Evolutionary conservation across 2,329 filamentous ascomycete genomes (phyloP), one percentile per base, ranked within the genome.

Genomic region (Orbilia ellipsospora): DNA sequence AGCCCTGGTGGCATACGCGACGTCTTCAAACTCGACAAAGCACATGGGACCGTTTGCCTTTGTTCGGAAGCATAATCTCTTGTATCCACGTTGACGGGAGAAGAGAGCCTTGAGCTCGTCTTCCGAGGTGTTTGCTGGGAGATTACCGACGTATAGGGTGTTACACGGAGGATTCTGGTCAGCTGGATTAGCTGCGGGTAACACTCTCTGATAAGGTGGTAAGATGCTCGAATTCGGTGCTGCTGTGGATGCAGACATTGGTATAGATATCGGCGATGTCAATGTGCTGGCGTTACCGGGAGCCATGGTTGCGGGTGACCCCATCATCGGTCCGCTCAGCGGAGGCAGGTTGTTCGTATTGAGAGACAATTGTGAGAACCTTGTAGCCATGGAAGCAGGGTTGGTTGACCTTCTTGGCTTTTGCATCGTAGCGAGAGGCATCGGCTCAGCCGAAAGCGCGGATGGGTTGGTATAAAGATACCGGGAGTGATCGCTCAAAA

Each of bases 91-190:
- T 82, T 96, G 92, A 83, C 94, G 94, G 26, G 91, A 93, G 81
- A 99, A 99, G 80, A 97, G 87, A 20, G 91, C 89, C 83, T 98
- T 98, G 67, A 99, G 87, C 82, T 98, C 95, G 81, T 98, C 94
- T 80, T 99, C 95, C 0, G 92, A 94, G 0, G 94, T 96, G 81
- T 97, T 92, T 68, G 94, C 88, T 0, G 94, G 95, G 51, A 99
- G 85, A 80, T 99, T 98, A n/a, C 95, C 94, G 18, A 99, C 94
- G 80, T 99, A 98, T 5, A 99, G 86, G 0, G 95, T 99, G 81
- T 99, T 98, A 86, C 95, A 98, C 0, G 95, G 95, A 0, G 94
- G 94, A 79, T 98, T 97, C 82, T 97, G 92, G 80, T 99, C 94
- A 12, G 94, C 94, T 0, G 94, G 94, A 79, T 98, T 98, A 75